Base-by-base conservation (phyloP, 352 stramenopile species). In the Pythium angustatum region DNA sequence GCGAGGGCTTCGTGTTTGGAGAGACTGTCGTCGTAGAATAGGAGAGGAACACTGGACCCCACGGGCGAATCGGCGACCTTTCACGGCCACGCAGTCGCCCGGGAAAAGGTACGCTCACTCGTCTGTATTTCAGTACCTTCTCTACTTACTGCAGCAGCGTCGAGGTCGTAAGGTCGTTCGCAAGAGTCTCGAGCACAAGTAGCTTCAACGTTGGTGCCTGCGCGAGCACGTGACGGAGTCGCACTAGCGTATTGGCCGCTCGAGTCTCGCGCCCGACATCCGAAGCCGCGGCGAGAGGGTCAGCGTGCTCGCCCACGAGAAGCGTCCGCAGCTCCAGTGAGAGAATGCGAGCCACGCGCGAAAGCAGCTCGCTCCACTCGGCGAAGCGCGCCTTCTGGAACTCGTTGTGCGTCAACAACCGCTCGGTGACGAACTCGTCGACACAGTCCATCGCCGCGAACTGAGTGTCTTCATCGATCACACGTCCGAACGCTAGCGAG, bases 321-420 rank as follows among this genome's bases (percentile, higher is more conserved):
- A 53, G 22, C 12, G 49, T 30, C 9, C 53, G 36, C 11, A 61
- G 45, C 30, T 69, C 45, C 0, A 21, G 19, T 2, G 72, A 58
- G 14, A 90, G 63, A 4, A 80, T 67, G 2, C 68, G 68, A 5
- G 68, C 58, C 19, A 82, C 76, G 2, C 64, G 62, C 2, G 54
- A 47, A 6, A 90, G 55, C 43, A 89, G 40, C 1, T 22, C n/a
- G 0, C 76, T 69, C 83, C 81, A 92, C 22, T 85, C 68, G 14
- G 36, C 40, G 38, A 88, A 87, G 19, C 53, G 57, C n/a, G 64
- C 61, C n/a, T 75, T 81, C 57, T 88, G 71, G n/a, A 83, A 70
- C 22, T 92, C 81, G 2, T 51, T 56, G 27, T 83, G 81, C 43
- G 72, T 63, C 33, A 85, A 43, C 50, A 92, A 22, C 49, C 63